Percentiles rank a stretch among this genome's conserved stretches.
phyloP scores from a whole-genome alignment of 2,329 filamentous ascomycete species.

The Uncinocarpus reesii region DNA sequence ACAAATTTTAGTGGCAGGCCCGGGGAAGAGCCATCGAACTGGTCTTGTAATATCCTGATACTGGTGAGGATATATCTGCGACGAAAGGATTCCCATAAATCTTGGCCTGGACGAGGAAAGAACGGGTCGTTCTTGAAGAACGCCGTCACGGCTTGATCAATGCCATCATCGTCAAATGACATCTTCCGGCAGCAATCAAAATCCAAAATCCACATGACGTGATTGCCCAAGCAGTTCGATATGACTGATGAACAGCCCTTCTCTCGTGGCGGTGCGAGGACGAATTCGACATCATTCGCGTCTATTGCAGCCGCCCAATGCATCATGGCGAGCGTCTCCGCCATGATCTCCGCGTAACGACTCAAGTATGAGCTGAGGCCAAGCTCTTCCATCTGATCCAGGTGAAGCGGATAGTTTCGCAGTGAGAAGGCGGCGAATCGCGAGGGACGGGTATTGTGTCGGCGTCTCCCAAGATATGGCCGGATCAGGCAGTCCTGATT shows the following conservation, averaged over 20 bases:
- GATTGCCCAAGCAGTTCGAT: slow-evolving; percentile 23
- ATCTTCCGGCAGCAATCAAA: slow-evolving; percentile 37
- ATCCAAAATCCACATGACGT: slow-evolving; percentile 40
- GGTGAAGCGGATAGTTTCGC: slow-evolving; percentile 42
- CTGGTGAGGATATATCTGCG: slow-evolving; percentile 21
- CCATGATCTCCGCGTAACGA: slow-evolving; percentile 40
- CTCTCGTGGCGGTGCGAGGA: slow-evolving; percentile 30
- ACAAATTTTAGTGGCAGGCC: slow-evolving; percentile 9
- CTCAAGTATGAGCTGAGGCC: slow-evolving; percentile 21
- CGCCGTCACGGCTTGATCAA: slow-evolving; percentile 34
- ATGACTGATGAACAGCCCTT: background rate
- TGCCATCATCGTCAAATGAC: slow-evolving; percentile 33
- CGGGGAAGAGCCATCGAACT: background rate
- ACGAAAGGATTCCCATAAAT: slow-evolving; percentile 23
- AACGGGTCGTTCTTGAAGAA: slow-evolving; percentile 46
- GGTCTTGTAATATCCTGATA: slow-evolving; percentile 1
- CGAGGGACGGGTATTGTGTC: slow-evolving; percentile 17
- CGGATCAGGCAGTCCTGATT: slow-evolving; percentile 43
- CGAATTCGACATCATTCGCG: slow-evolving; percentile 48
- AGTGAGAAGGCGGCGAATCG: slow-evolving; percentile 30
- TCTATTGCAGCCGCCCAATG: slow-evolving; percentile 43
- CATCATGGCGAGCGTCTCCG: slow-evolving; percentile 41
- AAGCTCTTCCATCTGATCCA: slow-evolving; percentile 43
- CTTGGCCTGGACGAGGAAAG: slow-evolving; percentile 31
- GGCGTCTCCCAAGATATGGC: slow-evolving; percentile 39